Evolutionary conservation across 805 yeast genomes (phyloP).

Genomic region (Torulaspora gathmanii): DNA sequence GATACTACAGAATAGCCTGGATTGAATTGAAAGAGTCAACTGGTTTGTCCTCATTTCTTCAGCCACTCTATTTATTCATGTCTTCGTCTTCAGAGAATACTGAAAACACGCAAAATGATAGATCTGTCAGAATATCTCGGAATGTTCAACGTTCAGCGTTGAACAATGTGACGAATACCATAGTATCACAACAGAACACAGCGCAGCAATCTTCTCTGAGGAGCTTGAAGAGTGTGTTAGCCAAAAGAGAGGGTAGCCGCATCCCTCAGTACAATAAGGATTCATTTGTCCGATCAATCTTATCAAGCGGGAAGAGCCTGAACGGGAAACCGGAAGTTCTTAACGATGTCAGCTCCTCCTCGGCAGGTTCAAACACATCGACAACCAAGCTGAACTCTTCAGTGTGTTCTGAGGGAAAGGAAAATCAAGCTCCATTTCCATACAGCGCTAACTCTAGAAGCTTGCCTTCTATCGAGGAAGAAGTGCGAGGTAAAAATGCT

Average conservation of each 20-base stretch:
- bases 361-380: conserved; percentile 3
- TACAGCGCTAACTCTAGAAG: conserved; percentile 8
- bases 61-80: conserved; percentile 11
- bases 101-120: conserved; percentile 23
- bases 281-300: conserved; percentile 6
- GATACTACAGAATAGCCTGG: conserved; percentile 2
- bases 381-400: conserved; percentile 1
- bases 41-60: background rate
- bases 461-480: conserved; percentile 21
- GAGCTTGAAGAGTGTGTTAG: conserved; percentile 20
- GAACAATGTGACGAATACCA: conserved; percentile 36
- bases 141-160: conserved; percentile 32
- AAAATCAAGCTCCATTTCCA: conserved; percentile 29
- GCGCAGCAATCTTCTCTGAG: conserved; percentile 17
- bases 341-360: conserved; percentile 2
- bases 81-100: conserved; percentile 17
- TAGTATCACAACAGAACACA: conserved; percentile 24
- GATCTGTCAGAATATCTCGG: conserved; percentile 22
- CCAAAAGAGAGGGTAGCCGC: conserved; percentile 20
- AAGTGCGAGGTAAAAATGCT: conserved; percentile 5
- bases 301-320: conserved; percentile 4
- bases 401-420: conserved; percentile 22
- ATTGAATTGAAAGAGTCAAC: background rate
- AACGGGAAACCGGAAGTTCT: background rate
- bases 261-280: conserved; percentile 21